These are phyloP conservation scores for Colletotrichum karsti DNA, from an alignment of 2,329 filamentous ascomycete species.

Conservation along the genomic window DNA sequence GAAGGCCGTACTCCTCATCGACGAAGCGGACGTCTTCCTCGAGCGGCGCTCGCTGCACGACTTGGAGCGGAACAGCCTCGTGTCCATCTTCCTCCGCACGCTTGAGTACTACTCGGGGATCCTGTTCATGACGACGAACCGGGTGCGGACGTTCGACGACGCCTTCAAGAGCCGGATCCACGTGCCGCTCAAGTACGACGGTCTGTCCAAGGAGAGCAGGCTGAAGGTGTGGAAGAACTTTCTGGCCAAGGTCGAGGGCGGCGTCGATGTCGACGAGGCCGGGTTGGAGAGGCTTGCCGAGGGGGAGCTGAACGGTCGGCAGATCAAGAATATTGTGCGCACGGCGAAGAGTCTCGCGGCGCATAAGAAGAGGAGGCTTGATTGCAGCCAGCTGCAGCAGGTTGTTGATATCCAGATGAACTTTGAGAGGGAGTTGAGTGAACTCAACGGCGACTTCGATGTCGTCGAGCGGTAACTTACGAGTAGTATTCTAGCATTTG, in stretches of 20 bases:
- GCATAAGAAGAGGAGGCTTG: constrained; percentile 59
- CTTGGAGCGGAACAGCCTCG: constrained; percentile 84
- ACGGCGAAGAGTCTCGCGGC: constrained; percentile 85
- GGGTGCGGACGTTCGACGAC: constrained; percentile 79
- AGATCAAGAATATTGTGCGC: constrained; percentile 90
- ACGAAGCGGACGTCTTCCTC: constrained; percentile 87
- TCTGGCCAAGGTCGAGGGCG: constrained; percentile 3
- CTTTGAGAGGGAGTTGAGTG: constrained; percentile 78
- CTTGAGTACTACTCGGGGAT: constrained; percentile 61
- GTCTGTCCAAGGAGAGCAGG: constrained; percentile 76
- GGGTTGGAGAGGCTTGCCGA: constrained; percentile 68
- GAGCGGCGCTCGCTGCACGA: constrained; percentile 86
- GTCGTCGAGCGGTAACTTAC: constrained; percentile 5
- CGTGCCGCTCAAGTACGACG: constrained; percentile 82
- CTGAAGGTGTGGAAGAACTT: constrained; percentile 38
- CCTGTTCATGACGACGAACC: constrained; percentile 61
- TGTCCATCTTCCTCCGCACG: constrained; percentile 69
- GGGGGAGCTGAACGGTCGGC: constrained; percentile 67
- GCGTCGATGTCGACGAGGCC: constrained; percentile 49
- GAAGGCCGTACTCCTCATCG: constrained; percentile 85
- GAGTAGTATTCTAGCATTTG: too few relatives aligned
- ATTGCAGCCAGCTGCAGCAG: constrained; percentile 74
- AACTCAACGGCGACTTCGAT: not conserved
- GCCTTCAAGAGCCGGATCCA: constrained; percentile 91
- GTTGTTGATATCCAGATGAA: constrained; percentile 84